phyloP scores from a whole-genome alignment of 176 grass and related monocot species.

The Oryza brachyantha region DNA sequence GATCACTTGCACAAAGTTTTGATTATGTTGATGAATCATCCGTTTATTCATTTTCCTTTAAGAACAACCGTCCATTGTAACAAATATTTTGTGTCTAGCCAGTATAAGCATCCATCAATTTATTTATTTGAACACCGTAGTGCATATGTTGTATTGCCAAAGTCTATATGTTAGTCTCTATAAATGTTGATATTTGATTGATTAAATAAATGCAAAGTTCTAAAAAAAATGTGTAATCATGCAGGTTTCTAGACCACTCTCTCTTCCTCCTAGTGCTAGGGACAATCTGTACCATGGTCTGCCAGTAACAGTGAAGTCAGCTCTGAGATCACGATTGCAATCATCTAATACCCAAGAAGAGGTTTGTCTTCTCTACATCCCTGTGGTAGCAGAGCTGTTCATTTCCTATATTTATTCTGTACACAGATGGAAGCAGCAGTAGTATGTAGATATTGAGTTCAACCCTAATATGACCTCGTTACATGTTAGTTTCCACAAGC shows the following conservation, averaged over 20 bases:
- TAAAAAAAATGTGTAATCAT: slow-evolving; percentile 4
- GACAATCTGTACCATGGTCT: slow-evolving; percentile 92
- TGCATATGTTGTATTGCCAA: not conserved
- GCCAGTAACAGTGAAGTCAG: slow-evolving; percentile 66
- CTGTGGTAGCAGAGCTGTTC: not conserved
- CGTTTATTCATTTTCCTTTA: not conserved
- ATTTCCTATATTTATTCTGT: not conserved
- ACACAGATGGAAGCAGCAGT: not conserved
- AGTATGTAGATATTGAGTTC: not conserved
- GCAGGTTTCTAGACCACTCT: slow-evolving; percentile 87
- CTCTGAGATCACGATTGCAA: slow-evolving; percentile 60
- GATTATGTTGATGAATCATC: not conserved
- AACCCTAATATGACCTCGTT: not conserved
- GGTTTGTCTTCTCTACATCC: slow-evolving; percentile 48
- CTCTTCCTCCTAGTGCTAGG: slow-evolving; percentile 82
- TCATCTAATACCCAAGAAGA: slow-evolving; percentile 62
- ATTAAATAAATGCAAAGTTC: not conserved
- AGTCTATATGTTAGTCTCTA: not conserved
- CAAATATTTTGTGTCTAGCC: not conserved
- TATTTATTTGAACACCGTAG: not conserved
- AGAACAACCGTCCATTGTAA: not conserved
- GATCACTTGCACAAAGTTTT: not conserved
- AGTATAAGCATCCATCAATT: not conserved
- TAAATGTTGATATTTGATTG: not conserved
- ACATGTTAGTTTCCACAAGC: not conserved